Evolutionary conservation across 192 early-diverging fungal genomes (phyloP), one percentile per base, ranked within the genome.

Genomic region (Umbelopsis ramanniana): DNA sequence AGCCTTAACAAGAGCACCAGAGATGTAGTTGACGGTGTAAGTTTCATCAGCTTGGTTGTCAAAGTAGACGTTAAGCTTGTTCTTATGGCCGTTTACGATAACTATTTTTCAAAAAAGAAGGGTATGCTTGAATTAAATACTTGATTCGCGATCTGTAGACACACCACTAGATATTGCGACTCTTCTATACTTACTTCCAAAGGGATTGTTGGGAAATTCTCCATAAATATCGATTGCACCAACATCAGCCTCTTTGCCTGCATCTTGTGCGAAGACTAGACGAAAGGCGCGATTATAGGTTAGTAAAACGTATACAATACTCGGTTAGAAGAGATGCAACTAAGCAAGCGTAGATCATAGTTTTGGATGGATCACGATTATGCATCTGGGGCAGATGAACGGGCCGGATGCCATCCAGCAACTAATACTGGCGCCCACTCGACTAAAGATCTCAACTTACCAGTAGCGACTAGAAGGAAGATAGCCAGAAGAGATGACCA

Each of bases 1-100:
- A 54, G 68, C 17, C 71, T 76, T 70, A 21, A 73, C 48, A 9
- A 84, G 66, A 43, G 23, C 43, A 26, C 75, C 83, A 71, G 72
- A 69, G 10, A 84, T 53, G 23, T 71, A 38, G 22, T 66, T 40
- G n/a, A 84, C 69, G 5, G 77, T 77, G 29, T 76, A 79, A 26
- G 67, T 48, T 21, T 19, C 22, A 12, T 73, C 38, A 37, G 79
- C 83, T 48, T 84, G 81, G 72, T 84, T 84, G 35, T 67, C 72
- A 45, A 84, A 68, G 35, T 55, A 71, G 48, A 84, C 45, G 4
- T 73, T 66, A 12, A 84, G 53, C 48, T 74, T 79, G 48, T 81
- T 84, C 40, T 70, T 60, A 54, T 84, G 77, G 15, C 83, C 83
- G 72, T 84, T 84, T 26, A 79, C 66, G n/a, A 84, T 75, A 37